These are phyloP conservation scores for Phoma herbarum DNA, from an alignment of 2,329 filamentous ascomycete genomes.

Conservation along the genomic window DNA sequence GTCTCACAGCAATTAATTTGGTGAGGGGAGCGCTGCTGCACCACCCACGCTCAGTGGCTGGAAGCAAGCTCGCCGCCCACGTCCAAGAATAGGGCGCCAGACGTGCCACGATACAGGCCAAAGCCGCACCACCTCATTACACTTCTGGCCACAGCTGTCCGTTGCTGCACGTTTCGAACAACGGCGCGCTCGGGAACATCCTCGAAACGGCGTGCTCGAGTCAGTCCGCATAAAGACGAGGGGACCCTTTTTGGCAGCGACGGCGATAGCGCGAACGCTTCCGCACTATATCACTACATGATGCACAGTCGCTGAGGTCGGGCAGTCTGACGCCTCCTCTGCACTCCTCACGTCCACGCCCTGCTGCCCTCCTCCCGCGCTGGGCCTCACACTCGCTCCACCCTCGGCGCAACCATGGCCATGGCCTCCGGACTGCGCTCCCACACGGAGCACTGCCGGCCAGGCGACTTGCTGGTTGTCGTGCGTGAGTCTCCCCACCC, in stretches of 20 bases:
- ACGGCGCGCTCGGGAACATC: conserved; percentile 16
- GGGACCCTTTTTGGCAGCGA: conserved; percentile 5
- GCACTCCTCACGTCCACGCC: not conserved
- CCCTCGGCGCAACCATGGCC: conserved; percentile 36
- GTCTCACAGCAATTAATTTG: conserved; percentile 9
- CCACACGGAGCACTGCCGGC: conserved; percentile 61
- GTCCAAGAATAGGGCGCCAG: conserved; percentile 15
- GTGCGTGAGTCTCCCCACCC: conserved; percentile 67
- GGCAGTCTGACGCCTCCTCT: conserved; percentile 17
- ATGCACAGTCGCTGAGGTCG: conserved; percentile 18
- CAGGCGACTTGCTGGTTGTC: conserved; percentile 73
- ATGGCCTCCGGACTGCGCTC: conserved; percentile 31
- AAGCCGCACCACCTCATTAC: conserved; percentile 15
- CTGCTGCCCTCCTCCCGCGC: conserved; percentile 4
- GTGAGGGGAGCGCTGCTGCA: conserved; percentile 13
- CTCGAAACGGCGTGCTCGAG: conserved; percentile 11
- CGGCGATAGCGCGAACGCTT: conserved; percentile 16
- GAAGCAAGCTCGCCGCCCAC: conserved; percentile 1
- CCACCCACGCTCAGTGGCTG: conserved; percentile 8
- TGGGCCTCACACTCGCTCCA: conserved; percentile 8
- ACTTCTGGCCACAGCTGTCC: conserved; percentile 8
- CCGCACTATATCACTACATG: conserved; percentile 13
- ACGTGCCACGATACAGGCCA: conserved; percentile 8
- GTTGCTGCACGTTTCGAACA: conserved; percentile 15
- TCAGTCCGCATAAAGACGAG: conserved; percentile 8